A percentile compares a stretch with the other conserved stretches of the same genome.
These are phyloP conservation scores for Saccharomyces hybrid DNA, from an alignment of 1,139 yeast genomes.

Conservation along the genomic window DNA sequence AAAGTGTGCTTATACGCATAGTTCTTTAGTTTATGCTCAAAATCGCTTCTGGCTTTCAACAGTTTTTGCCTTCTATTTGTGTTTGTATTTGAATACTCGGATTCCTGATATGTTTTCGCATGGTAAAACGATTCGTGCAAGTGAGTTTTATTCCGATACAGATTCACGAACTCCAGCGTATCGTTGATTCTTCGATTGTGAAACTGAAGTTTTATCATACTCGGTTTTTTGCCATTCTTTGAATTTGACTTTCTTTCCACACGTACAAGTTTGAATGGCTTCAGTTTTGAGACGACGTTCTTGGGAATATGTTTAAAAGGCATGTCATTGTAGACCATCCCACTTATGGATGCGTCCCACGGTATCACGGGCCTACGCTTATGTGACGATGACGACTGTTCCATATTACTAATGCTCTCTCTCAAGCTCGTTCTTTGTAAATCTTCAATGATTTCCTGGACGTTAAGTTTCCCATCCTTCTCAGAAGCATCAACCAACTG, in stretches of 20 bases:
- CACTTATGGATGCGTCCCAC: conserved; percentile 34
- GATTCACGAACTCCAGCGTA: conserved; percentile 20
- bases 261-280: conserved; percentile 24
- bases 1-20: conserved; percentile 20
- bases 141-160: conserved; percentile 9
- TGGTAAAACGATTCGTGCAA: conserved; percentile 1
- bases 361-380: conserved; percentile 23
- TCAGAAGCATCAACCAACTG: not conserved
- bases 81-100: not conserved
- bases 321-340: conserved; percentile 27
- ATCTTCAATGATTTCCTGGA: not conserved
- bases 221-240: conserved; percentile 4
- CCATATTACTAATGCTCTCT: conserved; percentile 8
- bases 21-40: conserved; percentile 13
- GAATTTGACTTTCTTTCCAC: conserved; percentile 11
- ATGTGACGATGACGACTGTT: not conserved
- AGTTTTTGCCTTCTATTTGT: conserved; percentile 5
- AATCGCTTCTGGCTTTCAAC: conserved; percentile 10
- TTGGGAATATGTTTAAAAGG: conserved; percentile 29
- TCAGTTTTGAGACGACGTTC: conserved; percentile 21
- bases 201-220: conserved; percentile 21
- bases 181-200: conserved; percentile 27
- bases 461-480: not conserved
- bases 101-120: conserved; percentile 2
- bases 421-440: not conserved